Conservation (phyloP, 2,329 filamentous ascomycete genomes). For the Sporothrix variecibatus region DNA sequence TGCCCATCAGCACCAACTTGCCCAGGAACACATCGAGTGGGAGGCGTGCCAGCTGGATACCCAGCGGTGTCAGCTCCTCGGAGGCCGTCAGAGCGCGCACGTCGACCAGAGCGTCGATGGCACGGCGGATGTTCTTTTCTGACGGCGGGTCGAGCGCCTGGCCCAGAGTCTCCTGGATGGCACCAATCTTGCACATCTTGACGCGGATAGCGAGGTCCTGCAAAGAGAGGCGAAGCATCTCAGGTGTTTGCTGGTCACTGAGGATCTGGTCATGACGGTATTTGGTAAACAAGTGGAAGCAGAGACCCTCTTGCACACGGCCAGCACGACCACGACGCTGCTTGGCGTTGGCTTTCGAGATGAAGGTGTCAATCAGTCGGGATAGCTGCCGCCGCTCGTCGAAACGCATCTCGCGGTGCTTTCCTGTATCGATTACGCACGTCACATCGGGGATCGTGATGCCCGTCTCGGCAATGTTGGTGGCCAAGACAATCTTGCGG, state of each 20-base stretch:
- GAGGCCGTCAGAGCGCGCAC: constrained; percentile 80
- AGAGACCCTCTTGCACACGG: constrained; percentile 90
- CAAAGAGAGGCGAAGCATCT: constrained; percentile 90
- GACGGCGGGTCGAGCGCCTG: constrained; percentile 89
- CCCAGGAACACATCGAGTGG: constrained; percentile 93
- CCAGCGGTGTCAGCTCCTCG: constrained; percentile 85
- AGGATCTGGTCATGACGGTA: constrained; percentile 82
- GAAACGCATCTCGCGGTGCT: constrained; percentile 96
- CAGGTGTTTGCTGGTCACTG: constrained; percentile 90
- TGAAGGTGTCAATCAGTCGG: constrained; percentile 88
- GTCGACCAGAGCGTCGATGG: constrained; percentile 89
- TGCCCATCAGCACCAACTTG: constrained; percentile 85
- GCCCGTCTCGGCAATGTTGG: constrained; percentile 97
- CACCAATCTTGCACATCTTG: constrained; percentile 94
- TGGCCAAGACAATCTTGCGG: constrained; percentile 92
- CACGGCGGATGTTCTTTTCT: constrained; percentile 86
- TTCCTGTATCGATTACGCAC: constrained; percentile 93
- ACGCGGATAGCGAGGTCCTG: constrained; percentile 95
- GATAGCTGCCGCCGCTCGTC: constrained; percentile 92
- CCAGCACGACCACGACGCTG: constrained; percentile 91
- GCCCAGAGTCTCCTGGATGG: constrained; percentile 85
- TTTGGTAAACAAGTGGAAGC: constrained; percentile 94
- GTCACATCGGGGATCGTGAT: constrained; percentile 98
- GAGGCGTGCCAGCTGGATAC: constrained; percentile 80
- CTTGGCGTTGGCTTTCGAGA: constrained; percentile 92